phyloP scores from a whole-genome alignment of 2,329 filamentous ascomycete species.

The Aulographum hederae region DNA sequence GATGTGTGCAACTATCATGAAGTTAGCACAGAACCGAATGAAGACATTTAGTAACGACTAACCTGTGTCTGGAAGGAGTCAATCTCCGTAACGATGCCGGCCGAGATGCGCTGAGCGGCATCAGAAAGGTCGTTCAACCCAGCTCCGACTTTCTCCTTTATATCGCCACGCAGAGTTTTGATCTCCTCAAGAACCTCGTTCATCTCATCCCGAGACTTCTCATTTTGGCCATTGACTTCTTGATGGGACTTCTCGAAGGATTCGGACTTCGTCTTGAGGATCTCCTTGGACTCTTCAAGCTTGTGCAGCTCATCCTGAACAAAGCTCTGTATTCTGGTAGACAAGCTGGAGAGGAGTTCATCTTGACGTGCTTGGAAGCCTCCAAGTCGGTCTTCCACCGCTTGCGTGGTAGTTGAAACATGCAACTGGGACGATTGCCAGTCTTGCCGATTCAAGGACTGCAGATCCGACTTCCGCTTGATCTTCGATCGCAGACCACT shows the following conservation, averaged over 20 bases:
- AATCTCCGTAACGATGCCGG: conserved; percentile 74
- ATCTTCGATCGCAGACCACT: conserved; percentile 73
- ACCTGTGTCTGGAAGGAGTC: conserved; percentile 60
- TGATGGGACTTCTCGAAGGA: conserved; percentile 50
- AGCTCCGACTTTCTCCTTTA: conserved; percentile 71
- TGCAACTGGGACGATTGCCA: conserved; percentile 64
- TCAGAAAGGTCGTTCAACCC: conserved; percentile 67
- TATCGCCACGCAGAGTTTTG: conserved; percentile 69
- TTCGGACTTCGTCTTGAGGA: conserved; percentile 50
- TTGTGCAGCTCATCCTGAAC: conserved; percentile 57
- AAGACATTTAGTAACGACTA: conserved; percentile 7
- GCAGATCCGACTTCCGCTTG: conserved; percentile 66
- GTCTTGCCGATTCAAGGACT: conserved; percentile 55
- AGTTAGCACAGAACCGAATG: conserved; percentile 8
- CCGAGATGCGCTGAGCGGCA: conserved; percentile 75
- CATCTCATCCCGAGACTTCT: conserved; percentile 64
- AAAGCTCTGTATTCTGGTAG: conserved; percentile 56
- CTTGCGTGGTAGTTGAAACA: conserved; percentile 56
- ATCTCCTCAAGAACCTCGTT: conserved; percentile 85
- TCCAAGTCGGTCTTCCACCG: conserved; percentile 59
- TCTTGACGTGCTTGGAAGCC: conserved; percentile 58
- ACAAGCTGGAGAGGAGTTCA: conserved; percentile 47
- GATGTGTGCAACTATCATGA: conserved; percentile 54
- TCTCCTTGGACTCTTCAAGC: conserved; percentile 48
- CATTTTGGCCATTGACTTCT: conserved; percentile 49